Evolutionary conservation across 495 filamentous ascomycete genomes (phyloP).

Genomic region (Poronia punctata): DNA sequence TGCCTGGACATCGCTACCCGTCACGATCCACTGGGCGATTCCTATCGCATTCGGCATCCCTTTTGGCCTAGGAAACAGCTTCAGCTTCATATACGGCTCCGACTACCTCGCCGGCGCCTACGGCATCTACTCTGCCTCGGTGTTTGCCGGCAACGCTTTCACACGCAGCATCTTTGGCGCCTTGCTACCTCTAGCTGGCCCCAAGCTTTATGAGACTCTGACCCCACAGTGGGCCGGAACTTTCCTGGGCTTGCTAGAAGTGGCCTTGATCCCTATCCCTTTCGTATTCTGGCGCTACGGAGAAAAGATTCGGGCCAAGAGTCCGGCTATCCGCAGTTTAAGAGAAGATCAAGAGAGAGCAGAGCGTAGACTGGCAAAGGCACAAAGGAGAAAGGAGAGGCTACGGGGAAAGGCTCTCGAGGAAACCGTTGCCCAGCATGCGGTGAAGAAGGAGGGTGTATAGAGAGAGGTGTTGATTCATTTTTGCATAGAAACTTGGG

Average conservation of each 20-base stretch:
- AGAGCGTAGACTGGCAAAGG: constrained; percentile 32
- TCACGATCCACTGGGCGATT: constrained; percentile 64
- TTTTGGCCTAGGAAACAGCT: constrained; percentile 70
- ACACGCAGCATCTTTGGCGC: constrained; percentile 61
- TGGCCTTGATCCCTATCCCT: constrained; percentile 68
- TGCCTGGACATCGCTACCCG: constrained; percentile 70
- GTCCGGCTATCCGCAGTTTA: constrained; percentile 60
- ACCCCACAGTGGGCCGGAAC: constrained; percentile 76
- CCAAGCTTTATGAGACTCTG: constrained; percentile 61
- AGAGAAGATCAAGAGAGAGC: constrained; percentile 60
- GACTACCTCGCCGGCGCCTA: constrained; percentile 76
- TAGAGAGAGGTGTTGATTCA: too few species aligned
- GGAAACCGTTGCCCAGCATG: not conserved
- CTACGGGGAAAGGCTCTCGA: not conserved
- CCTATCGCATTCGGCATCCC: constrained; percentile 71
- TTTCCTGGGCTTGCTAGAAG: constrained; percentile 62
- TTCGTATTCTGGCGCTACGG: constrained; percentile 74
- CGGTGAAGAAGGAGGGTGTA: not conserved
- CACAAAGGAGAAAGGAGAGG: constrained; percentile 10
- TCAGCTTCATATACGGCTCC: constrained; percentile 70
- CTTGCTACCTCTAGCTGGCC: constrained; percentile 65
- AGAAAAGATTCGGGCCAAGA: constrained; percentile 57
- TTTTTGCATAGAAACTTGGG: too few species aligned
- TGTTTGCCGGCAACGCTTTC: constrained; percentile 70
- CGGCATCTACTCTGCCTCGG: constrained; percentile 70